Conservation (phyloP, 2,329 filamentous ascomycete species). For the Aspergillus latus region DNA sequence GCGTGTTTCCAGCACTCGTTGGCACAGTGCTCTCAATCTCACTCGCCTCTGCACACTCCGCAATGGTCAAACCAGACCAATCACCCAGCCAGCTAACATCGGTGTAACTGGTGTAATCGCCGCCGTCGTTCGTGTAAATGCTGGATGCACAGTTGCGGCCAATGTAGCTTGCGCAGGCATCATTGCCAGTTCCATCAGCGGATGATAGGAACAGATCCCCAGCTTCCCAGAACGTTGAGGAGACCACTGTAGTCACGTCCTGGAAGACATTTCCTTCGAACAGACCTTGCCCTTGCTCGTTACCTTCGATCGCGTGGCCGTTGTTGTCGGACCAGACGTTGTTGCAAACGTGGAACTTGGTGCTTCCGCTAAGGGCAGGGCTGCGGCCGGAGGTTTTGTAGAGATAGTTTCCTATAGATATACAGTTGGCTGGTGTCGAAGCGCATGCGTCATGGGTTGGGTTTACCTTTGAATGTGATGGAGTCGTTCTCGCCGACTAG, state of each 20-base stretch:
- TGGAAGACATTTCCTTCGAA: slow-evolving; percentile 50
- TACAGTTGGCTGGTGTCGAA: background rate
- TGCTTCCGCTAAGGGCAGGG: slow-evolving; percentile 55
- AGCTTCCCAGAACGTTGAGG: background rate
- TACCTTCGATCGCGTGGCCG: slow-evolving; percentile 47
- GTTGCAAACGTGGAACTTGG: slow-evolving; percentile 53
- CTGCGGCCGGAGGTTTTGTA: slow-evolving; percentile 57
- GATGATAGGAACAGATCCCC: background rate
- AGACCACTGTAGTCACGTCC: slow-evolving; percentile 26
- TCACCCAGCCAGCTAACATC: background rate
- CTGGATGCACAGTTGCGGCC: background rate
- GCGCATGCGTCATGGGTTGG: background rate
- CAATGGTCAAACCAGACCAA: background rate
- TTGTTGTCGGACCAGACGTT: slow-evolving; percentile 39
- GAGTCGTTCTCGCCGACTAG: slow-evolving; percentile 52
- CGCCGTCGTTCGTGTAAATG: background rate
- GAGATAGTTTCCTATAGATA: slow-evolving; percentile 51
- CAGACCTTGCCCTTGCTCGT: slow-evolving; percentile 28
- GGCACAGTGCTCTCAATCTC: background rate
- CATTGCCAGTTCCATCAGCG: background rate
- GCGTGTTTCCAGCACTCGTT: background rate
- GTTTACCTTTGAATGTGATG: slow-evolving; percentile 49
- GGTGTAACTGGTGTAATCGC: background rate
- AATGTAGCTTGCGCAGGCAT: background rate
- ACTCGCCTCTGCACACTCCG: background rate